phyloP scores from a whole-genome alignment of 192 early-diverging fungal genomes.

The Allomyces macrogynus region DNA sequence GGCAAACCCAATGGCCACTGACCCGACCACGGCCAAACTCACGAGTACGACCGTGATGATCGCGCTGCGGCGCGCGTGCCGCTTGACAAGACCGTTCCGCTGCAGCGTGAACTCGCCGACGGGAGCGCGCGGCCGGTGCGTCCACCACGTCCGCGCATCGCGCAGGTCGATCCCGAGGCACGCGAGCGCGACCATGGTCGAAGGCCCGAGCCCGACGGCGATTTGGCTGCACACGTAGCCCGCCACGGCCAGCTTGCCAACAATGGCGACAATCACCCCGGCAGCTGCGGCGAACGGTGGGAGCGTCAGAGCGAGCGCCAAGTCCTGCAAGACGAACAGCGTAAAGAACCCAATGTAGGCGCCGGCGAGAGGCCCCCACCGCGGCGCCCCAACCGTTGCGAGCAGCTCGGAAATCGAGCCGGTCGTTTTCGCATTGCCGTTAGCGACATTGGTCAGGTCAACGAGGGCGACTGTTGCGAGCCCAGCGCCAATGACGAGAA shows the following conservation, averaged over 20 bases:
- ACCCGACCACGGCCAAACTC: not conserved
- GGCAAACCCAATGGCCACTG: not conserved
- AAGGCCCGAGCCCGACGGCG: not conserved
- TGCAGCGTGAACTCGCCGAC: not conserved
- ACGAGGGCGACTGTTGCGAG: not conserved
- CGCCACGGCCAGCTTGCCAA: no score
- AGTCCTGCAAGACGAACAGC: no score
- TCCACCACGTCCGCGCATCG: not conserved
- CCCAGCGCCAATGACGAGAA: no score
- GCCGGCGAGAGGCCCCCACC: not conserved
- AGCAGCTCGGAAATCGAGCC: not conserved
- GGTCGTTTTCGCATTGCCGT: no score
- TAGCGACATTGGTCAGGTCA: not conserved
- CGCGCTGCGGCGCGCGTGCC: not conserved
- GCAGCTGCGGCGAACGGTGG: no score
- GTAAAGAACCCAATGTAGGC: no score
- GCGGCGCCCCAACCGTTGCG: not conserved
- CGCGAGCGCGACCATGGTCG: not conserved
- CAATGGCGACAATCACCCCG: no score
- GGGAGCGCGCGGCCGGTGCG: not conserved
- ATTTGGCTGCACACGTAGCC: no score
- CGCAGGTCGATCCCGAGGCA: not conserved
- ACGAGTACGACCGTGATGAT: not conserved
- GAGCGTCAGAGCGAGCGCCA: not conserved
- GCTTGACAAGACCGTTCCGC: not conserved